These are phyloP conservation scores for Trichocomaceae sp. DNA, from an alignment of 2,329 filamentous ascomycete species.

Conservation along the genomic window DNA sequence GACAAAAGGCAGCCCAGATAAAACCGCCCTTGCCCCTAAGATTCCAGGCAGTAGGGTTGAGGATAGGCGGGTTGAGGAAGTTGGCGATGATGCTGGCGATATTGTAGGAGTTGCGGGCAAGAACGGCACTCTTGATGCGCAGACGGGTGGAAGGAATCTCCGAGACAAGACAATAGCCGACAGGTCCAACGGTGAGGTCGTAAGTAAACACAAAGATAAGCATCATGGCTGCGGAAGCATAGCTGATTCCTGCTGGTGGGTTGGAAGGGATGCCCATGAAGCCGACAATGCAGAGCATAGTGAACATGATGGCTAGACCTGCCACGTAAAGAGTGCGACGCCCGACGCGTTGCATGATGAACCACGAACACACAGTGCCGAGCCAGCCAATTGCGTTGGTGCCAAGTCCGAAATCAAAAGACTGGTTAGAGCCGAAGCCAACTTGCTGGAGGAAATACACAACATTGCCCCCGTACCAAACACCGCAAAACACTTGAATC, in stretches of 20 bases:
- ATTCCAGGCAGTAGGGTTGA: slow-evolving; percentile 32
- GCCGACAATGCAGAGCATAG: slow-evolving; percentile 27
- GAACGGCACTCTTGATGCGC: slow-evolving; percentile 50
- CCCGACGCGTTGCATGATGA: slow-evolving; percentile 32
- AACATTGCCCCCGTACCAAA: slow-evolving; percentile 23
- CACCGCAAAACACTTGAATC: slow-evolving; percentile 27
- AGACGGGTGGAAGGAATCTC: slow-evolving; percentile 51
- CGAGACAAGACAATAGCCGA: slow-evolving; percentile 48
- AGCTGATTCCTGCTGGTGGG: slow-evolving; percentile 17
- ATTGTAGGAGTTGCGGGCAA: slow-evolving; percentile 49
- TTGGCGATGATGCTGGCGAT: slow-evolving; percentile 44
- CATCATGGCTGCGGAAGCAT: slow-evolving; percentile 39
- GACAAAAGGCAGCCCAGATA: slow-evolving; percentile 34
- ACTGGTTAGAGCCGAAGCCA: slow-evolving; percentile 37
- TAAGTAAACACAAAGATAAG: slow-evolving; percentile 52
- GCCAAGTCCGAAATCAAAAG: slow-evolving; percentile 45
- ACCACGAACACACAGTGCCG: slow-evolving; percentile 49
- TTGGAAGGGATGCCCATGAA: slow-evolving; percentile 14
- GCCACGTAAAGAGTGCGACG: slow-evolving; percentile 35
- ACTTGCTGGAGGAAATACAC: slow-evolving; percentile 35
- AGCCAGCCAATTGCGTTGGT: slow-evolving; percentile 56
- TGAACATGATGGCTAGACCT: slow-evolving; percentile 24
- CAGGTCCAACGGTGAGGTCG: slow-evolving; percentile 49
- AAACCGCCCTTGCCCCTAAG: slow-evolving; percentile 36
- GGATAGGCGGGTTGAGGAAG: slow-evolving; percentile 28